Evolutionary conservation across 805 yeast species (phyloP).

Genomic region (Ogataea pignaliae): DNA sequence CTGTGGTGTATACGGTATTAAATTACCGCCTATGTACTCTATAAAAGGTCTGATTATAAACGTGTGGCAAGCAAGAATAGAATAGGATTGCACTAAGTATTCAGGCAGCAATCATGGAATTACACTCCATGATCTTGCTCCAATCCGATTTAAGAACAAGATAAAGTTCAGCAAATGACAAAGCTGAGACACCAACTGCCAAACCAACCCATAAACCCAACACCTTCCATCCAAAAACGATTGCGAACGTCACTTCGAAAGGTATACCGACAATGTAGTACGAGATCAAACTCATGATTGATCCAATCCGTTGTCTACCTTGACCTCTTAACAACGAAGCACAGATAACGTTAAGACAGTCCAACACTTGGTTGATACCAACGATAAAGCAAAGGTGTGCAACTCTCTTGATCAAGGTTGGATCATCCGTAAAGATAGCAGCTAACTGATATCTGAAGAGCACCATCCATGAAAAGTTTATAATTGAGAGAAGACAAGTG

Average conservation of each 20-base stretch:
- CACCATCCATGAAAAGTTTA: constrained; percentile 37
- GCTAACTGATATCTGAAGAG: constrained; percentile 36
- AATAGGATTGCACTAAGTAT: background rate
- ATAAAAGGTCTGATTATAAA: too few relatives aligned
- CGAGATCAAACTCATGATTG: constrained; percentile 39
- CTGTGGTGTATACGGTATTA: too few relatives aligned
- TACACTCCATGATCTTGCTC: constrained; percentile 42
- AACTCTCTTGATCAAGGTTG: constrained; percentile 33
- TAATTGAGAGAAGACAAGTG: constrained; percentile 29
- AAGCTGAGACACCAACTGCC: constrained; percentile 37
- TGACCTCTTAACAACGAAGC: constrained; percentile 51
- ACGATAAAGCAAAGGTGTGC: constrained; percentile 41
- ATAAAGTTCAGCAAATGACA: constrained; percentile 37
- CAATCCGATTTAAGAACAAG: constrained; percentile 47
- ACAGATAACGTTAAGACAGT: constrained; percentile 41
- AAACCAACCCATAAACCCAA: constrained; percentile 47
- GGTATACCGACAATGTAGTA: constrained; percentile 50
- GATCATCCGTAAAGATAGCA: constrained; percentile 37
- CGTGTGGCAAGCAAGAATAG: background rate
- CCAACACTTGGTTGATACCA: constrained; percentile 47
- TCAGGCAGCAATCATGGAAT: constrained; percentile 11
- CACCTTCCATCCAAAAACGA: constrained; percentile 34
- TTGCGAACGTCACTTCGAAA: constrained; percentile 40
- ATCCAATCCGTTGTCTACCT: constrained; percentile 51
- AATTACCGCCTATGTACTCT: too few relatives aligned